Evolutionary conservation across 1,284 basidiomycete species (phyloP), one percentile per base, ranked within the genome.

Genomic region (Tetrapyrgos nigripes): DNA sequence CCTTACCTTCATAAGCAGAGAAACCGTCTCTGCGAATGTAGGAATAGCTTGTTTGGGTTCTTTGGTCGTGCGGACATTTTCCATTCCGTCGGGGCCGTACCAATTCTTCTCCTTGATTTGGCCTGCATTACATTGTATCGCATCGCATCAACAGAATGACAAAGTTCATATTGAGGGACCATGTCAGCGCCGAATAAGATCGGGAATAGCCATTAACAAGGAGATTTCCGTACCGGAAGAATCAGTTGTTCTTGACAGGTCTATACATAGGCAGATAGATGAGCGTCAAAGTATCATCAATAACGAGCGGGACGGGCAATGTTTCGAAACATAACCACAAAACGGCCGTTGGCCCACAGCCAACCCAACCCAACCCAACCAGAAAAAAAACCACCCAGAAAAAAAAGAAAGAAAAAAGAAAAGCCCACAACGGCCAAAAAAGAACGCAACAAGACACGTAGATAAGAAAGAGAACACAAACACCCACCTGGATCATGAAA

Each of bases 401-500:
- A 46, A 31, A 19, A 67, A 54, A 45, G 6, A 23, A 31, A 19
- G 21, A 62, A 43, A 24, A 60, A 55, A 65, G 66, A 46, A 59
- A 60, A 60, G 63, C 62, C 57, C 61, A 48, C 64, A 64, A 56
- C 54, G 31, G 63, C 66, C 63, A 63, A 62, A 62, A 37, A 62
- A 69, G 60, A 50, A 17, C 59, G 58, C 17, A 68, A 68, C 21
- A 28, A 24, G 40, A n/a, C n/a, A n/a, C 19, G 55, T 24, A 65
- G 46, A n/a, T 46, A 62, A 66, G 55, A 53, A 46, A 23, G n/a
- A 72, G n/a, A n/a, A n/a, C n/a, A n/a, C n/a, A 70, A 60, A 57
- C 31, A 70, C 86, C 68, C 66, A 90, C 91, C 86, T 11, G 94
- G 92, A 75, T 98, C 96, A 73, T 98, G 96, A 76, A 97, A 97